Conservation (phyloP, 2,329 filamentous ascomycete genomes). For the Colletotrichum falcatum region DNA sequence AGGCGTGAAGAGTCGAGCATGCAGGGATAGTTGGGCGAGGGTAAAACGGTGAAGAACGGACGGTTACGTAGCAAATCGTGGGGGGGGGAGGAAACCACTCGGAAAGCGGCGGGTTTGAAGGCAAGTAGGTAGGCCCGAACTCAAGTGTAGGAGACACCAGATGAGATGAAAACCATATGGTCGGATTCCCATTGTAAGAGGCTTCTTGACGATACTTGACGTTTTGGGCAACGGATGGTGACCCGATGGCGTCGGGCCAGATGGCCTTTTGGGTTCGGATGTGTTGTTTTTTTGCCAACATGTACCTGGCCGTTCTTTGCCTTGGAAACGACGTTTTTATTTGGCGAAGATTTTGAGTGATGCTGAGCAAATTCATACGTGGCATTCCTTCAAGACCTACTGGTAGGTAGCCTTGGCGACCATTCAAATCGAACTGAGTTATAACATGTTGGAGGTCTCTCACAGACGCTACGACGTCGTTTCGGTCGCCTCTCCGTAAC, state of each 20-base stretch:
- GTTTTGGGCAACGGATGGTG: not conserved
- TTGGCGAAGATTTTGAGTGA: too few relatives aligned
- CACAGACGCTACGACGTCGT: not conserved
- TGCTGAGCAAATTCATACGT: not conserved
- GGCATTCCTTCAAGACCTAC: not conserved
- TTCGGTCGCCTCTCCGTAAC: too few relatives aligned
- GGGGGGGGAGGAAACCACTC: not conserved
- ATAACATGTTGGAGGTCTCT: not conserved
- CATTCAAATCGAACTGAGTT: not conserved
- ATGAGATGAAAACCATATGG: slow-evolving; percentile 22
- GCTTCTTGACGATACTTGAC: too few relatives aligned
- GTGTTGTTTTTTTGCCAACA: not conserved
- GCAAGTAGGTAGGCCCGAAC: slow-evolving; percentile 11
- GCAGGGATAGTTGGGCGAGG: slow-evolving; percentile 28
- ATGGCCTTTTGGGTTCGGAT: not conserved
- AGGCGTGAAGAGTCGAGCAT: not conserved
- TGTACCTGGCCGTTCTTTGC: not conserved
- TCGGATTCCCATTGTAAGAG: not conserved
- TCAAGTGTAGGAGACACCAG: slow-evolving; percentile 26
- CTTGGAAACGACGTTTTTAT: not conserved
- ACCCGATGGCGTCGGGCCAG: not conserved
- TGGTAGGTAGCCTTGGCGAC: too few relatives aligned
- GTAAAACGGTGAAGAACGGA: slow-evolving; percentile 32
- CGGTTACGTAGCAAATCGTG: slow-evolving; percentile 13
- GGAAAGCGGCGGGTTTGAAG: not conserved